Evolutionary conservation across 2,329 filamentous ascomycete genomes (phyloP), one percentile per base, ranked within the genome.

Genomic region (Claviceps spartinae): DNA sequence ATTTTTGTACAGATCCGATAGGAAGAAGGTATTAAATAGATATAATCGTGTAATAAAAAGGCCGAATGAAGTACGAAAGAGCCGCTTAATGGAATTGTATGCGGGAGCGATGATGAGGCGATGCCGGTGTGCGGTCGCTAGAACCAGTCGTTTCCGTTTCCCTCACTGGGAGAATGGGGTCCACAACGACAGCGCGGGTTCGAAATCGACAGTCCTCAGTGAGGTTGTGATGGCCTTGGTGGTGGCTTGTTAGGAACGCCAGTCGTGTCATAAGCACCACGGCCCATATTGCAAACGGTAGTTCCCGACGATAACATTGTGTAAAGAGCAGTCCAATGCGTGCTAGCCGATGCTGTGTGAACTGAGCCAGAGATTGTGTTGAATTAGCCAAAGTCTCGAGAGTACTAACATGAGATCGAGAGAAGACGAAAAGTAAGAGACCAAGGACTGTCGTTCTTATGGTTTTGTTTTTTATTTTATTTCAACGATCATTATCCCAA

Each of bases 201-300:
- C 14, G 44, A 16, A 11, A 42, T 41, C 13, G 37, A 45, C 11
- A 41, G 3, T n/a, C 36, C 67, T 65, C 30, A 71, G 60, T 59
- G 64, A 52, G 67, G 68, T 61, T 69, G 67, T 49, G 30, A 30
- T 30, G 69, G 69, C 49, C 65, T 67, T 51, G 69, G 69, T 30
- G 69, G 68, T 52, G 73, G 73, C 65, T 76, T 76, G 52, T 67
- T 75, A 53, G 68, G 65, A 24, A 75, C 65, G 47, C 72, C 72
- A 24, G 73, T 76, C 56, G 72, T 74, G 58, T 77, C 74, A 60
- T 77, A 77, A 57, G 72, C 73, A 54, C 74, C 73, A 53, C 74
- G 68, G 55, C 71, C 74, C 71, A 75, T 74, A 62, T 75, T 72
- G 64, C 58, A 62, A 48, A 62, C 61, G 55, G 58, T 62, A 54